Base-by-base conservation (phyloP, 148 eudicot genomes). In the Beta vulgaris region DNA sequence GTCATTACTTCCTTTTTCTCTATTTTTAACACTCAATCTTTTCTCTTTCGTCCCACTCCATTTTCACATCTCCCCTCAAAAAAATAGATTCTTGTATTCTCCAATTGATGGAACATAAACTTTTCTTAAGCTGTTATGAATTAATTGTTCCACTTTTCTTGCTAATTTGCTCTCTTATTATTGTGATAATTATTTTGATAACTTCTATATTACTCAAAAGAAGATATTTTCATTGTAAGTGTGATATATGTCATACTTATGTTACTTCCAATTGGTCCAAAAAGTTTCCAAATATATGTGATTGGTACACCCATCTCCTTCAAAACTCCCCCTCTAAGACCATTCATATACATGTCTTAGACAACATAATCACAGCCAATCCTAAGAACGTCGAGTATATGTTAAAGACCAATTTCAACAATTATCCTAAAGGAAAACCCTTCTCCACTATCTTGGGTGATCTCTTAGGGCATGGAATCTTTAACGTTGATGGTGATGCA, bases 231-330 rank as follows among this genome's bases (percentile, higher is more conserved):
- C 78, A 69, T 68, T 91, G 97, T 81, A 86, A 77, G 35, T 91
- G 97, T 75, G 83, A 81, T 29, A 78, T 80, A 49, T 91, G 97
- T 67, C 83, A 79, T 39, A 72, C 81, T 31, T 91, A 86, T 68
- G 51, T 84, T 29, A 77, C 81, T 70, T 81, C 83, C 37, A 69
- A 74, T 36, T 91, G 97, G 97, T 74, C 84, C 0, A 4, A 2
- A 34, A 77, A 79, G 7, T 86, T 86, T 55, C 57, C 73, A 9
- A 91, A 88, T 69, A 75, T 91, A 39, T 82, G 89, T 74, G 97
- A 91, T 76, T 91, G 97, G 97, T 86, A 87, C 76, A 80, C 97
- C 29, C 82, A 91, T 65, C 91, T 91, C 57, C 90, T 89, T 32
- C 46, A 43, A 80, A 77, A 69, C 8, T 89, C 93, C 3, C 93